Base-by-base conservation (phyloP, 2,329 filamentous ascomycete species). In the Onygenales sp. region DNA sequence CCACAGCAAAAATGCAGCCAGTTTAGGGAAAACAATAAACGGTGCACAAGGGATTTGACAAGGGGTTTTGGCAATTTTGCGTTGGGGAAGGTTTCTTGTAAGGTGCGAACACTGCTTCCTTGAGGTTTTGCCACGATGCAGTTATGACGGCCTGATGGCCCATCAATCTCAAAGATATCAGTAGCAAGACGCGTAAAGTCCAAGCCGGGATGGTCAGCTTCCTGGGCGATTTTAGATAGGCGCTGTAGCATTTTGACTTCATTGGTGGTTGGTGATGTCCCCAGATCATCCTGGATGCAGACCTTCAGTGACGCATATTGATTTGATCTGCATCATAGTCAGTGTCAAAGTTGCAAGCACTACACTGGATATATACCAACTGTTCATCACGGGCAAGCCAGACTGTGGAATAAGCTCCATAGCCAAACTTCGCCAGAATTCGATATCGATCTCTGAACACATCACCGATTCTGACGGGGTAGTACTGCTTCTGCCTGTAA, bases 61-160 rank as follows among this genome's bases (percentile, higher is more conserved):
- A 61, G 14, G 44, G 54, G 46, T 46, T 52, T 58, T 10, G 60
- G 59, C n/a, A 66, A 17, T 11, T 54, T 55, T 14, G 54, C 59
- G 41, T 64, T 53, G 0, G 56, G 52, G 43, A 62, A 62, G 10
- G 48, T 52, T 32, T 58, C 53, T 44, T 62, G 61, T 35, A 66
- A 50, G 17, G 44, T 49, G 39, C 60, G 59, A 49, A 64, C 27
- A 52, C 63, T 63, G 32, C 52, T 43, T n/a, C 63, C 61, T 44
- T 65, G 60, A 11, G 62, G 59, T 35, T 60, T 55, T 2, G 53
- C 56, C 2, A 54, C 58, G 39, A 67, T 61, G 47, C 64, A 67
- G 17, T 63, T 58, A 55, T 66, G 62, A 7, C 33, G 42, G 8
- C 54, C 2, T 5, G 14, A 27, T 27, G 44, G 39, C 3, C 54